Percentiles rank a stretch among this genome's conserved stretches.
These are phyloP conservation scores for Sporothrix mexicana DNA, from an alignment of 2,329 filamentous ascomycete genomes.

Conservation along the genomic window DNA sequence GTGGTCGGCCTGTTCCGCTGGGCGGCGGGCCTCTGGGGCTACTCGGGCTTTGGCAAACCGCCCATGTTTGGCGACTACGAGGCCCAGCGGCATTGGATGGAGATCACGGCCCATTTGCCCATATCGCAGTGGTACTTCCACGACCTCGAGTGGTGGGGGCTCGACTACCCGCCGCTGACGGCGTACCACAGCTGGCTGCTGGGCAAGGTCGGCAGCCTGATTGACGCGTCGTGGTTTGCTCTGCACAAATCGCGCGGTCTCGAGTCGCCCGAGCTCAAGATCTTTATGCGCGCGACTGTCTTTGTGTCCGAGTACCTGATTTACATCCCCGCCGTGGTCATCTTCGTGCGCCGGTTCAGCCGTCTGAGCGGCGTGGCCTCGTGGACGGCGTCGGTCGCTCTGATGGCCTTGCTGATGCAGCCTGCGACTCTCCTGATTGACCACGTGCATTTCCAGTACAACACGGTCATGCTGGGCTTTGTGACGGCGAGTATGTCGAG, in stretches of 20 bases:
- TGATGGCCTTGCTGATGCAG: constrained; percentile 91
- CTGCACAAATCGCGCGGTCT: constrained; percentile 81
- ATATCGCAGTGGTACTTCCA: constrained; percentile 98
- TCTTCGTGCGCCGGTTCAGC: constrained; percentile 83
- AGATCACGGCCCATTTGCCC: constrained; percentile 86
- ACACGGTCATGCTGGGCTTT: constrained; percentile 96
- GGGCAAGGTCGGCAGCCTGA: constrained; percentile 79
- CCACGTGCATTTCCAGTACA: constrained; percentile 97
- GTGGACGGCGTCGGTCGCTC: constrained; percentile 83
- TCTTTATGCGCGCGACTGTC: constrained; percentile 95
- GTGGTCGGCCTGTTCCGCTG: constrained; percentile 89
- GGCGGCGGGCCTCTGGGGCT: constrained; percentile 91
- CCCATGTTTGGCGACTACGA: constrained; percentile 98
- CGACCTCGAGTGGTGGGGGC: constrained; percentile 94
- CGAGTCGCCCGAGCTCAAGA: constrained; percentile 79
- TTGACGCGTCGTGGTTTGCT: constrained; percentile 86
- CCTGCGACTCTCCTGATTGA: constrained; percentile 90
- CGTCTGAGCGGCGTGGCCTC: constrained; percentile 75
- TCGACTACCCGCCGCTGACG: constrained; percentile 96
- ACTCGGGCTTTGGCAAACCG: constrained; percentile 80
- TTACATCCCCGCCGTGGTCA: constrained; percentile 82
- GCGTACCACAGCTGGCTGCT: constrained; percentile 98
- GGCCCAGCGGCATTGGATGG: constrained; percentile 99
- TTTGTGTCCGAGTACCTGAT: constrained; percentile 88
- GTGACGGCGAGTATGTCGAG: constrained; percentile 86